A percentile compares a stretch with the other conserved stretches of the same genome.
phyloP scores from a whole-genome alignment of 2,329 filamentous ascomycete genomes.

The Magnaporthales sp. region DNA sequence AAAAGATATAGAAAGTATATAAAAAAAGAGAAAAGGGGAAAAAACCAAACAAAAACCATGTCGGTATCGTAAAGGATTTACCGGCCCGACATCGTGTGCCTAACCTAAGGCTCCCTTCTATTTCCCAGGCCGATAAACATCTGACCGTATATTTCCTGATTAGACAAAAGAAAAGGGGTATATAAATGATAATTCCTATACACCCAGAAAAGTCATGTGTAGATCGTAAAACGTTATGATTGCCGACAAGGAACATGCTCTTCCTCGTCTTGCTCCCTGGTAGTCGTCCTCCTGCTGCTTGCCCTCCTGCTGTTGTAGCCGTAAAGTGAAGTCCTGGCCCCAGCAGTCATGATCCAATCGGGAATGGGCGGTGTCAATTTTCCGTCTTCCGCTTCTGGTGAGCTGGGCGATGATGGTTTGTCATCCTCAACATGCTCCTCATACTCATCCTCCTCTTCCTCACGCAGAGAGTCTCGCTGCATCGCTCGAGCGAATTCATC shows the following conservation, averaged over 20 bases:
- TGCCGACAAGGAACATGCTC: constrained; percentile 13
- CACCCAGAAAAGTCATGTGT: constrained; percentile 1
- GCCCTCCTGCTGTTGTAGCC: constrained; percentile 33
- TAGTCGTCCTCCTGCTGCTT: constrained; percentile 8
- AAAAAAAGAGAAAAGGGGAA: not conserved
- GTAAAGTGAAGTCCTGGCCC: constrained; percentile 39
- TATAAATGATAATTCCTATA: not conserved
- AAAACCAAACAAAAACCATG: not conserved
- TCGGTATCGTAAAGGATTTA: not conserved
- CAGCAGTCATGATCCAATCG: constrained; percentile 49
- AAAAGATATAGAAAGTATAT: not conserved
- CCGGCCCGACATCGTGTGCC: not conserved
- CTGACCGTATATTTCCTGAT: not conserved
- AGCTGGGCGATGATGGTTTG: constrained; percentile 12
- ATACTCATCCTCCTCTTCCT: constrained; percentile 15
- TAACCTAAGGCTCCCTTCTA: not conserved
- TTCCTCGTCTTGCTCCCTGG: constrained; percentile 14
- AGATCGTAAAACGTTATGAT: constrained; percentile 6
- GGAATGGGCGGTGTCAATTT: constrained; percentile 53
- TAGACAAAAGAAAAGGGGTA: not conserved
- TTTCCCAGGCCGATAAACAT: not conserved
- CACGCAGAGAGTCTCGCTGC: not conserved
- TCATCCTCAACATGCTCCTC: constrained; percentile 17
- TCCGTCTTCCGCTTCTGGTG: constrained; percentile 19
- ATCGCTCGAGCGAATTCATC: constrained; percentile 32